Percentiles rank a stretch among this genome's conserved stretches.
Evolutionary conservation across 139 green algal species (phyloP).

Genomic region (Chlorella sp.): DNA sequence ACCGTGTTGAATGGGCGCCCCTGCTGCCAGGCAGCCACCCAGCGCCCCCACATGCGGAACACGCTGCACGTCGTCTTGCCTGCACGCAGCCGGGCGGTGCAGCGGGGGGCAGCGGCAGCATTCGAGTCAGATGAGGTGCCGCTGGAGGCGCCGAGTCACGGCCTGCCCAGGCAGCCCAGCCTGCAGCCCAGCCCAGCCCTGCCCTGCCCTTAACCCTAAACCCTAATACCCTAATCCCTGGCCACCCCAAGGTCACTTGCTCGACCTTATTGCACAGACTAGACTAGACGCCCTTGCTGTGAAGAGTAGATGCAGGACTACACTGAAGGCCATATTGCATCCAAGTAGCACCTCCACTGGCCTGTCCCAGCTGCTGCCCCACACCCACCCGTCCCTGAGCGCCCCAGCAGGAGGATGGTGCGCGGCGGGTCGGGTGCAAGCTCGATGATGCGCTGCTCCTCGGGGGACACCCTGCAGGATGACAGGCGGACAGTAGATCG

Average conservation of each 20-base stretch:
- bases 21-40: constrained; percentile 40
- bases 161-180: no score
- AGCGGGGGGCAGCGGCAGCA: no score
- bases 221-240: no score
- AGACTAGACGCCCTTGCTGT: no score
- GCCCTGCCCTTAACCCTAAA: no score
- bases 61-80: constrained; percentile 80
- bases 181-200: no score
- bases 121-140: no score
- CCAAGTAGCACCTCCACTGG: background rate
- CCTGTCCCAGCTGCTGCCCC: background rate
- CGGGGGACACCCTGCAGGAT: constrained; percentile 50
- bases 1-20: constrained; percentile 27
- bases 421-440: constrained; percentile 47
- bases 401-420: constrained; percentile 76
- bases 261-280: no score
- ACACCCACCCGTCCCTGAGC: constrained; percentile 60
- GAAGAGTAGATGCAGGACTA: no score
- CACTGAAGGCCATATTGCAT: background rate
- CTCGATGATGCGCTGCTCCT: constrained; percentile 72
- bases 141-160: no score
- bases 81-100: background rate
- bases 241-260: no score
- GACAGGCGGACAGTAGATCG: no score
- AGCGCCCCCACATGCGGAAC: constrained; percentile 72